A percentile compares a stretch with the other conserved stretches of the same genome.
Evolutionary conservation across 306 rosid genomes (phyloP).

Genomic region (Castanopsis chinensis): DNA sequence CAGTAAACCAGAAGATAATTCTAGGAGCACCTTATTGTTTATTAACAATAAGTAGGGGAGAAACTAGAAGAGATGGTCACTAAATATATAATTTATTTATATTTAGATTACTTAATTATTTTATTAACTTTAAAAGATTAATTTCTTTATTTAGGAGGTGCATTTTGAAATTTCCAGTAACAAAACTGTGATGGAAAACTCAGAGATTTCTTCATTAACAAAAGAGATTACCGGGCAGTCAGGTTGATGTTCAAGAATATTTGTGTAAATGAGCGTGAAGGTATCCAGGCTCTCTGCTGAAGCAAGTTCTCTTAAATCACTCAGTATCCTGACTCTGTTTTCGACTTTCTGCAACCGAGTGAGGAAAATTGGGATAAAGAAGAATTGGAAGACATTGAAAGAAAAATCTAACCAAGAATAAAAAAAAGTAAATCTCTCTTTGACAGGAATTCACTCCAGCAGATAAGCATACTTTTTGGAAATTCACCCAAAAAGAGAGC

Average conservation of each 20-base stretch:
- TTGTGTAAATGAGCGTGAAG: conserved; percentile 84
- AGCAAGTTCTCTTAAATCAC: conserved; percentile 94
- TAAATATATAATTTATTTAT: not conserved
- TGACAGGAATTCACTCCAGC: not conserved
- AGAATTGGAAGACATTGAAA: conserved; percentile 9
- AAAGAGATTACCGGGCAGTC: conserved; percentile 87
- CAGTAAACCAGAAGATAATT: not conserved
- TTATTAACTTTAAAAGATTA: not conserved
- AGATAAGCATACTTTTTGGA: not conserved
- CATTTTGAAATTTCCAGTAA: not conserved
- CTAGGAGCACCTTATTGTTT: not conserved
- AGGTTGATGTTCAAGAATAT: conserved; percentile 95
- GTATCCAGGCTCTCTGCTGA: conserved; percentile 95
- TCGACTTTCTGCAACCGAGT: conserved; percentile 76
- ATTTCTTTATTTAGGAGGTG: too few species aligned
- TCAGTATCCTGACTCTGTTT: conserved; percentile 66
- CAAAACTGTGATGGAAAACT: not conserved
- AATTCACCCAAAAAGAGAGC: too few species aligned
- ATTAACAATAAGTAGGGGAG: not conserved
- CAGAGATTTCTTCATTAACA: not conserved
- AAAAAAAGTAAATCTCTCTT: not conserved
- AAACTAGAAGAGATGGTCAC: not conserved
- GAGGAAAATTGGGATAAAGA: conserved; percentile 20
- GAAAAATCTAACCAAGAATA: conserved; percentile 4
- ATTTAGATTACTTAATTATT: not conserved